Base-by-base conservation (phyloP, 2,329 filamentous ascomycete genomes). In the Rhynchosporium graminicola region DNA sequence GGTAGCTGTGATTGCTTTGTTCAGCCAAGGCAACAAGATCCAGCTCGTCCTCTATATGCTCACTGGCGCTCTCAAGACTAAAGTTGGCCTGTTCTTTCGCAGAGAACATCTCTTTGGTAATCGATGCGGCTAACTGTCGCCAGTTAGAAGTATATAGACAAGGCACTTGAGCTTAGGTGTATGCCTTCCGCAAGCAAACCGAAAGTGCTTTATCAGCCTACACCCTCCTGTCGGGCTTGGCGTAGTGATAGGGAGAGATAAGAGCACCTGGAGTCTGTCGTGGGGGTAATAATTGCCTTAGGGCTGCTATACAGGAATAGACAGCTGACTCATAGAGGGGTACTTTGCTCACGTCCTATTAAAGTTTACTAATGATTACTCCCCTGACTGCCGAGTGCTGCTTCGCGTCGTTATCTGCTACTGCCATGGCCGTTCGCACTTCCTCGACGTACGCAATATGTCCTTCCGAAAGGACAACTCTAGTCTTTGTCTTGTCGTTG, bases 11-110 rank as follows among this genome's bases (percentile, higher is more conserved):
- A 50, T 62, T 67, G 46, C 63, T 67, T 12, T 40, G 36, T 60
- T 67, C 40, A 26, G 47, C 63, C 42, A 67, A 36, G 26, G 43
- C 51, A 60, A 65, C n/a, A 12, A 66, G 57, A 57, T 66, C 55
- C 33, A 61, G 36, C 62, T 64, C 38, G 13, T 64, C 48, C 57
- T 62, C 42, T 33, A 54, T 51, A 38, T 63, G 51, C 48, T 62
- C 33, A 38, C 43, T 20, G 4, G 43, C 28, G 36, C 42, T 45
- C 42, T 45, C 13, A 45, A 45, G 42, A 45, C 20, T n/a, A 20
- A 45, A 45, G 42, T 45, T 20, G 3, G 42, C 42, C 13, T 13
- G 38, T 42, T 42, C 8, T 9, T 42, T 42, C 3, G 15, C 15
- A 42, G 8, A 42, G 15, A 42, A 42, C 38, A 12, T 42, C 38